Conservation (phyloP, 2,329 filamentous ascomycete species). For the Macroventuria anomochaeta region DNA sequence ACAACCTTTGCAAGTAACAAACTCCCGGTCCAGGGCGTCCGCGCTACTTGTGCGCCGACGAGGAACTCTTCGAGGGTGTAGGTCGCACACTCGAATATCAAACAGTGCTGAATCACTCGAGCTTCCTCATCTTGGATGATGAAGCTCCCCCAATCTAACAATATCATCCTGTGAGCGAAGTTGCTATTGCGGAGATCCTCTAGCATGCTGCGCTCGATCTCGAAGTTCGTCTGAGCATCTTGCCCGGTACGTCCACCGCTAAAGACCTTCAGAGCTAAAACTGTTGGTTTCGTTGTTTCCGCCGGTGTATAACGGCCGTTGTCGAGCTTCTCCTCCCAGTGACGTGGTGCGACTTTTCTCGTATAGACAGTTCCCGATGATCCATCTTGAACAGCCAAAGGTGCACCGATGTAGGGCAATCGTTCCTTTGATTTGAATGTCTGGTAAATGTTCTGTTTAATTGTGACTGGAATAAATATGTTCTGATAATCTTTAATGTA, state of each 20-base stretch:
- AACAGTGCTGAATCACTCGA: not conserved
- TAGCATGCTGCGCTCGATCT: not conserved
- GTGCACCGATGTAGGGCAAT: not conserved
- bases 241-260: not conserved
- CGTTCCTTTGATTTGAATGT: not conserved
- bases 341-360: not conserved
- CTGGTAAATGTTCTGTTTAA: not conserved
- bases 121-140: not conserved
- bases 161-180: not conserved
- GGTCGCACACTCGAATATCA: slow-evolving; percentile 5
- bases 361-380: slow-evolving; percentile 1
- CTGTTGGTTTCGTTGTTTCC: not conserved
- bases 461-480: not conserved
- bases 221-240: not conserved
- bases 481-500: not conserved
- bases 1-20: not conserved
- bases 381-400: not conserved
- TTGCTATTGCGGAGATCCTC: not conserved
- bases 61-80: slow-evolving; percentile 4
- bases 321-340: not conserved
- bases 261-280: not conserved
- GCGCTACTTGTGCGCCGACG: not conserved
- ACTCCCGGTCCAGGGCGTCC: not conserved
- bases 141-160: slow-evolving; percentile 3
- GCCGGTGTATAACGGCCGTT: not conserved